Base-by-base conservation (phyloP, 2,329 filamentous ascomycete genomes). In the Sodiomyces alkalinus region DNA sequence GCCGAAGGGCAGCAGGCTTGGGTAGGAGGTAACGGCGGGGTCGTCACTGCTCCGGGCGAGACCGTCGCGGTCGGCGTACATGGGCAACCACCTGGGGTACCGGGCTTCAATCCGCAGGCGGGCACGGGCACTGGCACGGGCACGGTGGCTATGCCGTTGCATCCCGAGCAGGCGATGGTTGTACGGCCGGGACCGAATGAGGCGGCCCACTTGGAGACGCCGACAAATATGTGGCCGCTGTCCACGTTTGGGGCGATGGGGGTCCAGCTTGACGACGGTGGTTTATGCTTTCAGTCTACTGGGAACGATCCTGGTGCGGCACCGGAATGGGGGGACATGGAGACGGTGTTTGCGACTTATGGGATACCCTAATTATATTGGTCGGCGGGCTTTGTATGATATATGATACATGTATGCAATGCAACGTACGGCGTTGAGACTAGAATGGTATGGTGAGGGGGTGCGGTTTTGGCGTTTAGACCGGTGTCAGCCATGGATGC, bases 241-340 rank as follows among this genome's bases (percentile, higher is more conserved):
- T 13, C 28, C 15, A 29, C 28, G 16, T 29, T 24, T 24, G 28
- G 28, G 11, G 28, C 12, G n/a, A 16, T 11, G 3, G 22, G 22
- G 6, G 28, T 25, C n/a, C 21, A 23, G n/a, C 21, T 29, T 11
- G 28, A 29, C n/a, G 28, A 29, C 9, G 28, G 28, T 4, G 28
- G 27, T 5, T 28, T 24, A 8, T 29, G 19, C 12, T 29, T 24
- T 14, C 15, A 21, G 6, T 29, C 25, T 17, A 18, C 13, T 5
- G 28, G 28, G 19, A 22, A n/a, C 5, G 27, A 28, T 10, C 19
- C 27, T 3, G 15, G 19, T 4, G 27, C 27, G 14, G 19, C 19
- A 6, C 27, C 27, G 19, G 19, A 28, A n/a, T 28, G 27, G 27
- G 27, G 13, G n/a, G 27, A 28, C 6, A 28, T 28, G 27, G 27